Conservation (phyloP, 768 basidiomycete species). For the Lactarius hatsudake region DNA sequence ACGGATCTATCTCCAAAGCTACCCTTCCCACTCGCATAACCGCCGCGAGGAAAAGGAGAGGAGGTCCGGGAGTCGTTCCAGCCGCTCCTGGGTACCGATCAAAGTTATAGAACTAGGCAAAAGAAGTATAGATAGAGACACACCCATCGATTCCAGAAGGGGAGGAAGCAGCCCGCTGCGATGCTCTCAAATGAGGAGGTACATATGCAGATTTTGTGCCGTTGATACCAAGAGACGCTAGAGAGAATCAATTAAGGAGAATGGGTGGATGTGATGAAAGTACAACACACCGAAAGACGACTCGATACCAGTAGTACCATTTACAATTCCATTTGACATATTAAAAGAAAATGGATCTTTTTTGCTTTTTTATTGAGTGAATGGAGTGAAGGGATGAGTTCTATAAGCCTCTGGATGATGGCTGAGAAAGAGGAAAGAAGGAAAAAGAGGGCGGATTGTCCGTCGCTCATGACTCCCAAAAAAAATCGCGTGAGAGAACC, state of each 20-base stretch:
- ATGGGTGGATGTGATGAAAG: slow-evolving; percentile 3
- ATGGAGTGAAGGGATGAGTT: slow-evolving; percentile 33
- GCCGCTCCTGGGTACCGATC: slow-evolving; percentile 49
- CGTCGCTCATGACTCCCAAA: neutral
- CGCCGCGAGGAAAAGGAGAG: slow-evolving; percentile 53
- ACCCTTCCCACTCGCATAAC: slow-evolving; percentile 39
- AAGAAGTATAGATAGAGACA: slow-evolving; percentile 27
- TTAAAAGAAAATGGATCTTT: slow-evolving; percentile 39
- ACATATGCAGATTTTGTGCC: slow-evolving; percentile 77
- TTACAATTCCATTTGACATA: slow-evolving; percentile 94
- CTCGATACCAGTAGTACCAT: slow-evolving; percentile 70
- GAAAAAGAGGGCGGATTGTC: slow-evolving; percentile 13
- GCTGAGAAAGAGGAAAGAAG: slow-evolving; percentile 34
- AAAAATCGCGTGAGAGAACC: slow-evolving; percentile 25
- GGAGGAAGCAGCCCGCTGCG: slow-evolving; percentile 79
- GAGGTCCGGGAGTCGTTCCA: slow-evolving; percentile 71
- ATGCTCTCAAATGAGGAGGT: slow-evolving; percentile 81
- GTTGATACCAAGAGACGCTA: slow-evolving; percentile 75
- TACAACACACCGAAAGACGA: slow-evolving; percentile 53
- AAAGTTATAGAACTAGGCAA: slow-evolving; percentile 1
- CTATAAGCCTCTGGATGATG: slow-evolving; percentile 38
- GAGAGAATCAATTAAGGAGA: slow-evolving; percentile 2
- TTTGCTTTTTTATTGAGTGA: slow-evolving; percentile 23
- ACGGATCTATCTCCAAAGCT: slow-evolving; percentile 43
- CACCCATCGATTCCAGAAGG: slow-evolving; percentile 51